These are phyloP conservation scores for Penicillium ochrochloron DNA, from an alignment of 495 filamentous ascomycete genomes.

Conservation along the genomic window DNA sequence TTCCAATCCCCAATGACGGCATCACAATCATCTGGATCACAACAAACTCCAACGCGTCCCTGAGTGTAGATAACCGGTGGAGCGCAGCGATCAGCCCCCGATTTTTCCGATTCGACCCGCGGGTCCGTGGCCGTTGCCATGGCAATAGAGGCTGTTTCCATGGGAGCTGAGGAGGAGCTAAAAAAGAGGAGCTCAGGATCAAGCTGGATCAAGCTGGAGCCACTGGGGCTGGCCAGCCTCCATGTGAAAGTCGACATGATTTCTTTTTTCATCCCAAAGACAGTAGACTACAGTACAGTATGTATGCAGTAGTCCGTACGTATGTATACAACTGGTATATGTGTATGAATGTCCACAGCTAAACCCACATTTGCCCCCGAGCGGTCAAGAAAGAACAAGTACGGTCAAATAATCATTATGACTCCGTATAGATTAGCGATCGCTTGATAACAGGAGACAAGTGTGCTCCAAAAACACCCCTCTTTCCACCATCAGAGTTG, in stretches of 20 bases:
- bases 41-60: neutral
- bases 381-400: neutral
- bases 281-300: neutral
- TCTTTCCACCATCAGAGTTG: neutral
- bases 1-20: neutral
- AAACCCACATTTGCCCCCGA: neutral
- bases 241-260: conserved; percentile 13
- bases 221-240: conserved; percentile 16
- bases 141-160: conserved; percentile 19
- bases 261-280: neutral
- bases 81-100: conserved; percentile 19
- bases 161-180: conserved; percentile 9
- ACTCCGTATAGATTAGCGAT: neutral
- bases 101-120: conserved; percentile 20
- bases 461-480: neutral
- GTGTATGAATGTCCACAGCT: neutral
- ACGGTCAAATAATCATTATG: neutral
- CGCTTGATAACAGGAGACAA: neutral
- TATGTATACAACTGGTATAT: neutral
- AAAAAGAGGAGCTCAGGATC: neutral
- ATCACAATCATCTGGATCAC: neutral
- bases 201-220: no score
- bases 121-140: conserved; percentile 14
- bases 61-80: conserved; percentile 4
- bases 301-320: neutral